phyloP scores from a whole-genome alignment of 495 filamentous ascomycete genomes.

The Letharia columbiana region DNA sequence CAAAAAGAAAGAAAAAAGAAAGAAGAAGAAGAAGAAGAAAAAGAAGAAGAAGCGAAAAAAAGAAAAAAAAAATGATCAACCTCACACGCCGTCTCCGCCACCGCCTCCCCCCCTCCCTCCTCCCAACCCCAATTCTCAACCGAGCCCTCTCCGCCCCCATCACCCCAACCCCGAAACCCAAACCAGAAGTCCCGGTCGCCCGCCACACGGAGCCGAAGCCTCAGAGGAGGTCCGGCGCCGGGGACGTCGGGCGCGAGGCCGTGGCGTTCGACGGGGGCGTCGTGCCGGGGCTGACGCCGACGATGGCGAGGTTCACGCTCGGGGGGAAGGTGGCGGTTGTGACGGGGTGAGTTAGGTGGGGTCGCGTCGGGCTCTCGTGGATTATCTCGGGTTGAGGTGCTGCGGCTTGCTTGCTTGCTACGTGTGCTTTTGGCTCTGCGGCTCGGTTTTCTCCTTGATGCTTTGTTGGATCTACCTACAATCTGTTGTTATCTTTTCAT shows the following conservation, averaged over 20 bases:
- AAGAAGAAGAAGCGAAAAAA: no score
- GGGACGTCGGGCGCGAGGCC: slow-evolving; percentile 10
- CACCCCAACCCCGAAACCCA: no score
- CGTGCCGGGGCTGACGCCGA: slow-evolving; percentile 19
- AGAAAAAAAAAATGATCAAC: no score
- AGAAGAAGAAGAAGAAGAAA: no score
- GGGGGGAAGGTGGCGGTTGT: slow-evolving; percentile 71
- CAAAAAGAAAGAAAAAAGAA: background rate
- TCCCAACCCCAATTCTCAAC: background rate
- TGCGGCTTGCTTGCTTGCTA: background rate
- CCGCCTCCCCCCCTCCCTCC: background rate
- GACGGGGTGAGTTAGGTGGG: slow-evolving; percentile 44
- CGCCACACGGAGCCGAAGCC: background rate
- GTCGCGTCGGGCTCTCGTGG: background rate
- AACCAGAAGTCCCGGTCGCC: slow-evolving; percentile 11
- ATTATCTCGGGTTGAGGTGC: background rate
- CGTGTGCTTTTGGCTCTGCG: no score
- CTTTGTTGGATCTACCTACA: no score
- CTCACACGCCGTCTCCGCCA: no score
- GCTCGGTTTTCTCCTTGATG: no score
- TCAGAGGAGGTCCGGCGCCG: background rate
- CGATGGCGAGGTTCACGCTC: slow-evolving; percentile 52
- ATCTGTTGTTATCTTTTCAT: no score
- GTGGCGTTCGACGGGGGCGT: slow-evolving; percentile 14
- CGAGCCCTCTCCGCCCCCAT: background rate